Conservation (phyloP, 2,329 filamentous ascomycete genomes). For the Colletotrichum sp. region DNA sequence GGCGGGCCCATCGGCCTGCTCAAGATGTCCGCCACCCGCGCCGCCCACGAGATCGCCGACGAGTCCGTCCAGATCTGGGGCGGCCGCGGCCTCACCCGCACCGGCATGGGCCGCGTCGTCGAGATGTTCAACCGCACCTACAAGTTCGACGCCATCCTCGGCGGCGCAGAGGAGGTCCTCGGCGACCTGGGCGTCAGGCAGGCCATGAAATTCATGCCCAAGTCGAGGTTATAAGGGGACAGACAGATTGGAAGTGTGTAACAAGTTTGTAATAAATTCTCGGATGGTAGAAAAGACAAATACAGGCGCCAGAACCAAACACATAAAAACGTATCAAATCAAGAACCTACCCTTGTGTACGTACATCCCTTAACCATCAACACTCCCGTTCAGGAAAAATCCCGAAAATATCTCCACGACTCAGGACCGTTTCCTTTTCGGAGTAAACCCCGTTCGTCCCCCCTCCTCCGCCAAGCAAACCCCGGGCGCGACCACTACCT, state of each 20-base stretch:
- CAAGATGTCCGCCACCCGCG: constrained; percentile 79
- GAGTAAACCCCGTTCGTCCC: background rate
- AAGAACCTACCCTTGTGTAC: background rate
- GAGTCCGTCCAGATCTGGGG: constrained; percentile 88
- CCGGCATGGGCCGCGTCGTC: constrained; percentile 81
- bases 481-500: background rate
- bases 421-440: background rate
- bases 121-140: constrained; percentile 87
- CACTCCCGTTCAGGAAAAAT: background rate
- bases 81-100: constrained; percentile 79
- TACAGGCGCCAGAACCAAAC: background rate
- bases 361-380: background rate
- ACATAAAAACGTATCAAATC: background rate
- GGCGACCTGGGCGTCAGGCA: constrained; percentile 83
- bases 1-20: constrained; percentile 83
- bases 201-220: constrained; percentile 84
- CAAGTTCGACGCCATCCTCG: constrained; percentile 81
- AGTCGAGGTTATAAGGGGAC: constrained; percentile 71
- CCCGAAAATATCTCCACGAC: background rate
- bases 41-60: constrained; percentile 83
- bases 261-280: background rate
- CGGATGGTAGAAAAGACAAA: background rate
- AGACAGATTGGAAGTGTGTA: accelerated
- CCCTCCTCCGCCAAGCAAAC: background rate
- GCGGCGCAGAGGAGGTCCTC: constrained; percentile 83